Evolutionary conservation across 2,329 filamentous ascomycete species (phyloP), one percentile per base, ranked within the genome.

Genomic region (Davidsoniella eucalypti): DNA sequence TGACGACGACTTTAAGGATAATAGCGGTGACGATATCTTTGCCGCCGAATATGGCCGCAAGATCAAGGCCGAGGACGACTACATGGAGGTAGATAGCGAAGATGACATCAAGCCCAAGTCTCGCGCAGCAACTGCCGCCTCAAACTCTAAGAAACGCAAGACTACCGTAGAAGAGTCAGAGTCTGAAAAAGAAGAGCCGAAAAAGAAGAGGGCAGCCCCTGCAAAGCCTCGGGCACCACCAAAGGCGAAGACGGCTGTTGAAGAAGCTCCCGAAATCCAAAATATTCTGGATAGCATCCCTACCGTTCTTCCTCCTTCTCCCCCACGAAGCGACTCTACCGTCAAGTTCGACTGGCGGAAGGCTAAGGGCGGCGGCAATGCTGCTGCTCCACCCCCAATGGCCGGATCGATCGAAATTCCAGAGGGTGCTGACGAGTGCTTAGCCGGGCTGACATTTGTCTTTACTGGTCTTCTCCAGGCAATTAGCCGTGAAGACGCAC

Each of bases 201-300:
- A 72, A 26, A 83, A 78, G 61, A 82, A 80, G 62, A 77, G 76
- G 55, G 67, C 76, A 4, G 67, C 74, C 0, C 64, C 68, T 0
- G 72, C 78, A 53, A 81, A 77, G 55, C 67, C 75, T 17, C 74
- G 75, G 55, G 72, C 76, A 2, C 68, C 75, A 2, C 44, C 49
- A 69, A 67, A 58, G 67, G 73, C 54, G 9, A 84, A 84, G 63
- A 84, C 87, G 62, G 70, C 71, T 5, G 65, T 74, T 2, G 87
- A 93, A 58, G 80, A 78, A 59, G 72, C 81, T 14, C 73, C 76
- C 18, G 78, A 94, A 4, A 65, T 67, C 17, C 80, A 94, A 62
- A 78, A 82, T 45, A 95, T 98, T 43, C 75, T 96, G 29, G 82
- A 94, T 61, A 86, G 80, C 57, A 90, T 98, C 53, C 84, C 87